Evolutionary conservation across 805 yeast species (phyloP), one percentile per base, ranked within the genome.

Genomic region (Vanderwaltozyma polyspora): DNA sequence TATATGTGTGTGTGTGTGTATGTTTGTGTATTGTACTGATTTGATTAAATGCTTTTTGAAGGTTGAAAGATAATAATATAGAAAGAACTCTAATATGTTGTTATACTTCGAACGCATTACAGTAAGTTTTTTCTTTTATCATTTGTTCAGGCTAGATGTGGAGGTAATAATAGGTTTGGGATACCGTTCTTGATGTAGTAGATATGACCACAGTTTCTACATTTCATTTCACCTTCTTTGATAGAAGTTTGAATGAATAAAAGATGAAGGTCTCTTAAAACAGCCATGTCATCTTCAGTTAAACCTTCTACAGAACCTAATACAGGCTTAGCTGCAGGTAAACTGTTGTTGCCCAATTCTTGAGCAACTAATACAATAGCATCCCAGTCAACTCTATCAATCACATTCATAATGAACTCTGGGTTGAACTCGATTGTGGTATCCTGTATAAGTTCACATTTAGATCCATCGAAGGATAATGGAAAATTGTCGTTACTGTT

Each of bases 101-200:
- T n/a, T n/a, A n/a, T n/a, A n/a, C n/a, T n/a, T n/a, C n/a, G n/a
- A n/a, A n/a, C n/a, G n/a, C n/a, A n/a, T n/a, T n/a, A n/a, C n/a
- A n/a, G n/a, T n/a, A n/a, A n/a, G n/a, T n/a, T n/a, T n/a, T n/a
- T n/a, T n/a, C n/a, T n/a, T n/a, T n/a, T n/a, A n/a, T n/a, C n/a
- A n/a, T n/a, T n/a, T n/a, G n/a, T n/a, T 25, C 26, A 63, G 10
- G 87, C 93, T 46, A 91, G 66, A 55, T 91, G 97, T 6, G 97
- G 97, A 22, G 98, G 97, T 24, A 91, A 69, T 35, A 91, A 63
- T 60, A 91, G 80, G 66, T 89, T 89, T 24, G 99, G 95, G 47
- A 91, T 86, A 33, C 91, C 76, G 65, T 85, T 87, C 60, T 87
- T 89, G 63, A 91, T 81, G 63, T 80, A 74, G 60, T 87, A 91